These are phyloP conservation scores for Melanogaster broomeanus DNA, from an alignment of 768 basidiomycete species.

Conservation along the genomic window DNA sequence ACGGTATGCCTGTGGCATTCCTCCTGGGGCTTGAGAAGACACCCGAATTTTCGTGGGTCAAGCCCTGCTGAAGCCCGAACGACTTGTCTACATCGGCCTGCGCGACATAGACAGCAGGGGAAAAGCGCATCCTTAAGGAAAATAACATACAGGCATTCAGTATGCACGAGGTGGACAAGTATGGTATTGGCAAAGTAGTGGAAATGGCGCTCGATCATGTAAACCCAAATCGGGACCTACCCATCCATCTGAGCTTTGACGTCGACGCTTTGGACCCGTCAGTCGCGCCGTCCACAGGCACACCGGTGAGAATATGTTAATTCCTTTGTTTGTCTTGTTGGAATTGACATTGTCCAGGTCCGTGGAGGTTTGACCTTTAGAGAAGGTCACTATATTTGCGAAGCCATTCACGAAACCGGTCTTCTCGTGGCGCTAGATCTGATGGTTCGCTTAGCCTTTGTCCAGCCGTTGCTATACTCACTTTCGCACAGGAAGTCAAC, in stretches of 20 bases:
- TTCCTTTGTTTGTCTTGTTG: not conserved
- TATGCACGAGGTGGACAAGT: constrained; percentile 88
- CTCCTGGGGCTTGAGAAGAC: constrained; percentile 54
- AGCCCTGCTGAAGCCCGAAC: constrained; percentile 67
- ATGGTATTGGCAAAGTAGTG: constrained; percentile 92
- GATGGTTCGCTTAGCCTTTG: constrained; percentile 60
- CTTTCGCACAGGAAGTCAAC: constrained; percentile 79
- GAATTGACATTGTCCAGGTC: constrained; percentile 46
- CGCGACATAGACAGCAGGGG: constrained; percentile 89
- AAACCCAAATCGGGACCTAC: constrained; percentile 78
- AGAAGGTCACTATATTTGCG: constrained; percentile 98
- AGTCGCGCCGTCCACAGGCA: constrained; percentile 95
- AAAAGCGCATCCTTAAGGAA: constrained; percentile 83
- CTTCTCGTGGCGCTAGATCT: constrained; percentile 90
- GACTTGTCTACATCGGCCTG: constrained; percentile 95
- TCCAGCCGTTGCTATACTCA: constrained; percentile 6
- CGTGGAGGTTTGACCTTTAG: constrained; percentile 95
- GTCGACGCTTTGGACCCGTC: constrained; percentile 93
- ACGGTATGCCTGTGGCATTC: constrained; percentile 98
- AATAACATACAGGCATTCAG: constrained; percentile 83
- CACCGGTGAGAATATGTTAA: constrained; percentile 57
- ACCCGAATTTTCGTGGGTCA: constrained; percentile 57
- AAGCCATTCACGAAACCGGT: constrained; percentile 91
- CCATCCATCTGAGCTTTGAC: constrained; percentile 96
- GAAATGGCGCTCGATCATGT: constrained; percentile 97